Base-by-base conservation (phyloP, 768 basidiomycete genomes). In the Baorangia bicolor region DNA sequence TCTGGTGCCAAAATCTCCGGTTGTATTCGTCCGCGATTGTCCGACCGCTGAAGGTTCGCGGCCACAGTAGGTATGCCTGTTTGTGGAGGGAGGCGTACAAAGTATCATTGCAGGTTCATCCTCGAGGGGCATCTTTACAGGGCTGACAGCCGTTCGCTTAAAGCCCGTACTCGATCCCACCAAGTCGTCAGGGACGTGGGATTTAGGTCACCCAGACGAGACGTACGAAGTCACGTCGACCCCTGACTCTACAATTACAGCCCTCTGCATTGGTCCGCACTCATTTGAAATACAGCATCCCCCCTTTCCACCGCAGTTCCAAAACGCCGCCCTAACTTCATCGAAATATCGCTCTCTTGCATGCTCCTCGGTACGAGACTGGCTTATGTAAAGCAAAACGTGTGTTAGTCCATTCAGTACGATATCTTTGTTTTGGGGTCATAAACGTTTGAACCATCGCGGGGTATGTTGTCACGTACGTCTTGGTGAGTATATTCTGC, bases 271-370 rank as follows among this genome's bases (percentile, higher is more conserved):
- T 40, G 28, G 44, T 5, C 33, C 12, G 11, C 20, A 18, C 1
- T 25, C 23, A 30, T 58, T 41, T 53, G 27, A 45, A 34, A 42
- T 53, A 12, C 10, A 46, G n/a, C 5, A 18, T 35, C 8, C 25
- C 10, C 37, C 10, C 5, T 23, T 37, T 41, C 30, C 49, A 18
- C 40, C 25, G 6, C 25, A 20, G 31, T 48, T 28, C n/a, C 38
- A 57, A 52, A 38, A 42, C 20, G 39, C 57, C 59, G 59, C 23
- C 44, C 34, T 27, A 34, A 10, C n/a, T n/a, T n/a, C 12, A 45
- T 16, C 13, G 9, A 34, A 41, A 34, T 12, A 13, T 28, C 33
- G 21, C 38, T 11, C 31, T 23, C 25, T 33, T 25, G 16, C 7
- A n/a, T 21, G 27, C 23, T 38, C 33, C 11, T 44, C 12, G 44